Base-by-base conservation (phyloP, 2,329 filamentous ascomycete species). In the Epicoccum nigrum region DNA sequence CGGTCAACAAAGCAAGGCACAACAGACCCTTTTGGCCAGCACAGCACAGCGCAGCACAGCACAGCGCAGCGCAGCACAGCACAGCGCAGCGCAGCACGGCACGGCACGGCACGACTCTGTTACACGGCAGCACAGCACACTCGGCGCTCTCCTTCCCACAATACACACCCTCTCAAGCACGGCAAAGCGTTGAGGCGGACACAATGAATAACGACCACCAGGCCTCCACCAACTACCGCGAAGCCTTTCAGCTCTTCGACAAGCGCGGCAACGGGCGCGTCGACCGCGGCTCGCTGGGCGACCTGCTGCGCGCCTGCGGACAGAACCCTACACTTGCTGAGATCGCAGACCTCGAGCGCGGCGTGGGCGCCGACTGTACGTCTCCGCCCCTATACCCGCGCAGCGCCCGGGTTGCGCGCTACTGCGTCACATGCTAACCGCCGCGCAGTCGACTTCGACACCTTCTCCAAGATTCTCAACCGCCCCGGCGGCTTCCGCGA, bases 161-260 rank as follows among this genome's bases (percentile, higher is more conserved):
- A 52, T 39, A 52, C 25, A 46, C 49, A 28, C 21, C 7, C 23
- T 8, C n/a, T n/a, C 49, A 43, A 39, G 48, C 27, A 51, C 55
- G 48, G 40, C 48, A 37, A 45, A 33, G 39, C 35, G 39, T 41
- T 20, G 27, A 35, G 7, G 47, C 59, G 57, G 45, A 59, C 65
- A 56, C 59, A 51, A 71, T 72, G 68, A 62, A 70, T 70, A 71
- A 71, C 66, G 59, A 45, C 43, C 56, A 56, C 19, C 83, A 87
- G 84, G 83, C 84, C 73, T 85, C 85, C 56, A 97, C 93, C 81
- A 97, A 99, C 88, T 99, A 97, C 90, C 97, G 97, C 83, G 94
- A 99, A 87, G 94, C 94, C 66, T 99, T 99, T 79, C 92, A 92
- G 69, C 89, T 99, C 75, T 99, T 97, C 83, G 94, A 99, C 84